Percentiles rank a stretch among this genome's conserved stretches.
Evolutionary conservation across 2,329 filamentous ascomycete genomes (phyloP).

Genomic region (Macrophomina pseudophaseolina): DNA sequence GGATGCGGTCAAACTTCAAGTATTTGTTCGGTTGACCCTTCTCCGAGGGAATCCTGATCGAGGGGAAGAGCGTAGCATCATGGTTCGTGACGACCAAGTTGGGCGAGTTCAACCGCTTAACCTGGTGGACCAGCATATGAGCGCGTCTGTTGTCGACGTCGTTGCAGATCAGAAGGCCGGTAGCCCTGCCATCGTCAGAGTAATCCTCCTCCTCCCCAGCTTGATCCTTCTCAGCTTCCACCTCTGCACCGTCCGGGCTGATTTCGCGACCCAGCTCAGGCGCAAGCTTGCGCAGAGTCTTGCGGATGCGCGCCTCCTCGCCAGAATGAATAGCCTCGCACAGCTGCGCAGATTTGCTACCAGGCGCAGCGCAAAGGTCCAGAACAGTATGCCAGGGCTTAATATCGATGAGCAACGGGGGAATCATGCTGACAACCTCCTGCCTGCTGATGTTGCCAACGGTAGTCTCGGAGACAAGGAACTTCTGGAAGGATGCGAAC

Average conservation of each 20-base stretch:
- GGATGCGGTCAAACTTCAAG: conserved; percentile 94
- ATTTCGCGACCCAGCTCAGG: conserved; percentile 64
- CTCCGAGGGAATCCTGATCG: conserved; percentile 77
- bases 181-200: conserved; percentile 82
- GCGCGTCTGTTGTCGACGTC: conserved; percentile 96
- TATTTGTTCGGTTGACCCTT: conserved; percentile 67
- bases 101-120: conserved; percentile 94
- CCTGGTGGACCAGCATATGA: conserved; percentile 96
- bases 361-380: conserved; percentile 94
- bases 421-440: conserved; percentile 99
- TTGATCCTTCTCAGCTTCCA: conserved; percentile 33
- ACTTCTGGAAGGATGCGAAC: conserved; percentile 95
- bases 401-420: conserved; percentile 89
- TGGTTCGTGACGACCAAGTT: conserved; percentile 98
- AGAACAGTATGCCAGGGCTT: conserved; percentile 89
- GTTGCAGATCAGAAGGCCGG: conserved; percentile 91
- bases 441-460: conserved; percentile 98
- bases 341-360: conserved; percentile 94
- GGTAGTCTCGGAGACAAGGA: conserved; percentile 94
- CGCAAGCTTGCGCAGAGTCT: conserved; percentile 69
- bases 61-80: conserved; percentile 93
- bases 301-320: conserved; percentile 83
- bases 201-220: conserved; percentile 53
- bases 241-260: conserved; percentile 50
- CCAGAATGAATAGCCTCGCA: conserved; percentile 93